A percentile compares a stretch with the other conserved stretches of the same genome.
These are phyloP conservation scores for Ganoderma multipileum DNA, from an alignment of 1,284 basidiomycete species.

Conservation along the genomic window DNA sequence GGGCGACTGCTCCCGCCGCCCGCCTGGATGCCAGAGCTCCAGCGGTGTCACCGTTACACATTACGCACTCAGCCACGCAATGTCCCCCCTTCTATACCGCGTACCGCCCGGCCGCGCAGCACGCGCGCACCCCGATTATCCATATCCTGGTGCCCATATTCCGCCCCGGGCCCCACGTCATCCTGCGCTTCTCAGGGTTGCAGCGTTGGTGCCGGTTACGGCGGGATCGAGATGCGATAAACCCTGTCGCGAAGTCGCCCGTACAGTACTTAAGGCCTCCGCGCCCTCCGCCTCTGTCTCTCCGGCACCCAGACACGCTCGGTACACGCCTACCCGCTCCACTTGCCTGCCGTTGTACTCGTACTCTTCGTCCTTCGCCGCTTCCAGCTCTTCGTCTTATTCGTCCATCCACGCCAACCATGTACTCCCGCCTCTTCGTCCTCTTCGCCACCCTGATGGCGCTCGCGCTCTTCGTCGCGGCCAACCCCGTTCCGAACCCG, in stretches of 20 bases:
- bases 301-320: slow-evolving; percentile 13
- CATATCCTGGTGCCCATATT: slow-evolving; percentile 5
- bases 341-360: slow-evolving; percentile 10
- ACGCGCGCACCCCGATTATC: slow-evolving; percentile 14
- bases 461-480: slow-evolving; percentile 25
- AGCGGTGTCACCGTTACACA: not conserved
- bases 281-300: not conserved
- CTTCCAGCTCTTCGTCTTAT: not conserved
- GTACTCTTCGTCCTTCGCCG: slow-evolving; percentile 13
- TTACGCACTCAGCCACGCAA: slow-evolving; percentile 22
- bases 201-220: not conserved
- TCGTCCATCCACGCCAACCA: slow-evolving; percentile 8
- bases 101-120: slow-evolving; percentile 22
- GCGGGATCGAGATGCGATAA: slow-evolving; percentile 12
- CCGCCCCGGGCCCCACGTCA: slow-evolving; percentile 16
- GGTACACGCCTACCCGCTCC: slow-evolving; percentile 19
- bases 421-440: slow-evolving; percentile 33
- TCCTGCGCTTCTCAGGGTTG: slow-evolving; percentile 22
- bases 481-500: slow-evolving; percentile 25
- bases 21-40: not conserved
- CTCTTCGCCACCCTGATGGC: slow-evolving; percentile 31
- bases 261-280: slow-evolving; percentile 16
- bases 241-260: slow-evolving; percentile 9
- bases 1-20: not conserved
- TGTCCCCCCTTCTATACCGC: slow-evolving; percentile 13